Evolutionary conservation across 1,284 basidiomycete genomes (phyloP).

Genomic region (Neonothopanus nambi): DNA sequence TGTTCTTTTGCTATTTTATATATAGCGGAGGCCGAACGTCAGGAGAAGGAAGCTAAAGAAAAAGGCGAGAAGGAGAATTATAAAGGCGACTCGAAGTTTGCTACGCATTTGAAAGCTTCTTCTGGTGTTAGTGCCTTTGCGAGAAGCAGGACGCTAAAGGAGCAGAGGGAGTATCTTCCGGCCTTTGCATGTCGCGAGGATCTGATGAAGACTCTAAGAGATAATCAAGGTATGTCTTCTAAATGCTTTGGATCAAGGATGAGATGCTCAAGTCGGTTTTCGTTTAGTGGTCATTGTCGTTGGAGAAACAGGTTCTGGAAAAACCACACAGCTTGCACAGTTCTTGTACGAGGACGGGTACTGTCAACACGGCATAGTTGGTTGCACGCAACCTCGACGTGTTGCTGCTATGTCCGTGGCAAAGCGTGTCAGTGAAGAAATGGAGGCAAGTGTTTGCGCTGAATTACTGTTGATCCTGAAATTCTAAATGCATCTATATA

Average conservation of each 20-base stretch:
- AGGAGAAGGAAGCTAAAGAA: conserved; percentile 51
- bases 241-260: conserved; percentile 1
- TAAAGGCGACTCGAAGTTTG: conserved; percentile 96
- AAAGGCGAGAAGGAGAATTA: conserved; percentile 74
- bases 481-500: background rate
- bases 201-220: conserved; percentile 85
- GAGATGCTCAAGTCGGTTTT: background rate
- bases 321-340: conserved; percentile 91
- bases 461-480: background rate
- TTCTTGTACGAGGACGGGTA: conserved; percentile 97
- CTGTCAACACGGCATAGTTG: conserved; percentile 86
- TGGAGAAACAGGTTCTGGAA: conserved; percentile 95
- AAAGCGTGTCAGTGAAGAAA: conserved; percentile 97
- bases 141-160: conserved; percentile 81
- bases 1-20: conserved; percentile 25
- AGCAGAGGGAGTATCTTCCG: conserved; percentile 96
- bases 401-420: conserved; percentile 99
- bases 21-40: conserved; percentile 64
- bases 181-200: conserved; percentile 98
- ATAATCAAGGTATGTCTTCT: conserved; percentile 82
- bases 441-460: conserved; percentile 54
- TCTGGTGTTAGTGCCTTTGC: conserved; percentile 85
- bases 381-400: conserved; percentile 95
- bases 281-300: conserved; percentile 84
- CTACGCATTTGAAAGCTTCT: conserved; percentile 81